Conservation (phyloP, 2,329 filamentous ascomycete genomes). For the Xylaria hypoxylon region DNA sequence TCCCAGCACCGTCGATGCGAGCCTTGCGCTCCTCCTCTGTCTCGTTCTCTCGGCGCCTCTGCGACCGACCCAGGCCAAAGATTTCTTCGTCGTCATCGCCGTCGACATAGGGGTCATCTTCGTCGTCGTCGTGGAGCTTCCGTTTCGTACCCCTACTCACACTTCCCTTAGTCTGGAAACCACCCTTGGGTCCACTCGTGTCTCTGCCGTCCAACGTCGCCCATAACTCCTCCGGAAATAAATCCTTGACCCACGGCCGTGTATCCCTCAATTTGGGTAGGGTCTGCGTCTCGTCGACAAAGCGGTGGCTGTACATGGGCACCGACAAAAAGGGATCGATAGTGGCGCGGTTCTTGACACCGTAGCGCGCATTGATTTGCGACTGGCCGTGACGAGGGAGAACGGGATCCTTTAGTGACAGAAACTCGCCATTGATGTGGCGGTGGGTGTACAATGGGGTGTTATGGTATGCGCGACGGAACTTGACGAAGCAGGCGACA, state of each 20-base stretch:
- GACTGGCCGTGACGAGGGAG: conserved; percentile 64
- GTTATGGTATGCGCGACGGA: conserved; percentile 67
- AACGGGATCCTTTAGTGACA: conserved; percentile 53
- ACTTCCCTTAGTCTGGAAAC: conserved; percentile 50
- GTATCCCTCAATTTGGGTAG: conserved; percentile 64
- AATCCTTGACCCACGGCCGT: conserved; percentile 61
- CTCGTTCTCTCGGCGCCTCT: conserved; percentile 44
- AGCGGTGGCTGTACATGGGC: conserved; percentile 68
- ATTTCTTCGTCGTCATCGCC: conserved; percentile 44
- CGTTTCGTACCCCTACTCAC: conserved; percentile 51
- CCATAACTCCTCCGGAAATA: conserved; percentile 69
- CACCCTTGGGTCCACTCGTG: conserved; percentile 45
- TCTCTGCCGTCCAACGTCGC: conserved; percentile 64
- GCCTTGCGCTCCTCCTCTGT: conserved; percentile 52
- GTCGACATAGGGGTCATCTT: conserved; percentile 51
- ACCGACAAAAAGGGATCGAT: conserved; percentile 69
- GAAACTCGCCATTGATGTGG: conserved; percentile 50
- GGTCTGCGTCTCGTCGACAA: conserved; percentile 62
- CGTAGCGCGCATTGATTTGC: conserved; percentile 69
- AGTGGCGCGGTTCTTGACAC: conserved; percentile 65
- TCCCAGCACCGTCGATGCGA: conserved; percentile 49
- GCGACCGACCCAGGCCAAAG: conserved; percentile 26
- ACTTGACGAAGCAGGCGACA: conserved; percentile 65
- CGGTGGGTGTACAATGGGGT: conserved; percentile 68
- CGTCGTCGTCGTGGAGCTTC: conserved; percentile 62